phyloP scores from a whole-genome alignment of 352 stramenopile species.

The Pseudoperonospora humuli region DNA sequence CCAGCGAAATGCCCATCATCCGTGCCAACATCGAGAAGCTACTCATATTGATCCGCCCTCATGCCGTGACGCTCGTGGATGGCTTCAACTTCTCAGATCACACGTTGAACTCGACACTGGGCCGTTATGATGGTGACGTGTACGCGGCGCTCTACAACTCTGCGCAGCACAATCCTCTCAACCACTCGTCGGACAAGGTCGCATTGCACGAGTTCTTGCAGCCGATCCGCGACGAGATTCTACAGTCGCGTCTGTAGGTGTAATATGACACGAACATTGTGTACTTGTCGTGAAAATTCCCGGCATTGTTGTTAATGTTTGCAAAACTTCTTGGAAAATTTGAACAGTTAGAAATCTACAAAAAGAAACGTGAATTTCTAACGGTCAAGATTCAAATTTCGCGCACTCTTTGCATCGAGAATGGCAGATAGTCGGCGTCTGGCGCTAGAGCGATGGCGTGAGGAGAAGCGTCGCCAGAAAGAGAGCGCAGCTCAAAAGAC shows the following conservation, averaged over 20 bases:
- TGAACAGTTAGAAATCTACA: too few species aligned
- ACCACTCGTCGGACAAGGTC: slow-evolving; percentile 50
- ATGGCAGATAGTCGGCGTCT: slow-evolving; percentile 52
- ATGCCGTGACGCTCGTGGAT: slow-evolving; percentile 70
- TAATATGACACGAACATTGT: neutral
- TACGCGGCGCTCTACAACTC: slow-evolving; percentile 64
- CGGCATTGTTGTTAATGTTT: too few species aligned
- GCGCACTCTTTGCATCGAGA: neutral
- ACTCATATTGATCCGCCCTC: slow-evolving; percentile 40
- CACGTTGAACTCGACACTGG: slow-evolving; percentile 63
- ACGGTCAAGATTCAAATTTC: slow-evolving; percentile 13
- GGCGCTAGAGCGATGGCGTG: slow-evolving; percentile 62
- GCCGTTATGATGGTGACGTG: slow-evolving; percentile 61
- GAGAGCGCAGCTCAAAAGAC: neutral
- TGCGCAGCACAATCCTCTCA: slow-evolving; percentile 55
- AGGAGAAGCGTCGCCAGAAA: slow-evolving; percentile 29
- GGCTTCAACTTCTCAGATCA: slow-evolving; percentile 78
- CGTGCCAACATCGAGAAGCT: slow-evolving; percentile 44
- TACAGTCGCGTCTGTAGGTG: slow-evolving; percentile 28
- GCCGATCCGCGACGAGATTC: slow-evolving; percentile 50
- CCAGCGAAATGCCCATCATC: slow-evolving; percentile 37
- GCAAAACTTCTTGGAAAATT: too few species aligned
- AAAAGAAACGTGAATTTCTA: too few species aligned
- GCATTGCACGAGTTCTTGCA: slow-evolving; percentile 51
- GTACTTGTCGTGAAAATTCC: too few species aligned